Evolutionary conservation across 768 basidiomycete genomes (phyloP), one percentile per base, ranked within the genome.

Genomic region (Sporobolomyces roseus): DNA sequence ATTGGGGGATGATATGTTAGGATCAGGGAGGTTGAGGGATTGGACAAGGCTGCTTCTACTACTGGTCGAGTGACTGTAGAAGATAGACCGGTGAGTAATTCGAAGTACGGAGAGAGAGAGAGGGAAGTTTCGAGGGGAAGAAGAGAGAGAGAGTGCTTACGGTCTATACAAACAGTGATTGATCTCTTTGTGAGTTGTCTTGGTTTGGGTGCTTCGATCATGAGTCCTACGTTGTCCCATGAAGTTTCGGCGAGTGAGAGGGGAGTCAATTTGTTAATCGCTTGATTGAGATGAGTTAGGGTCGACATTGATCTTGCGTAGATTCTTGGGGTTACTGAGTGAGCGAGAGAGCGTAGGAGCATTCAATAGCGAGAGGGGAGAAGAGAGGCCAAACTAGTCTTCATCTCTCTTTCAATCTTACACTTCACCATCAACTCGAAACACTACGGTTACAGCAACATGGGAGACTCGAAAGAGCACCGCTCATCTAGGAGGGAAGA

Each of bases 1-100:
- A 93, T 88, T 3, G 89, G 84, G 7, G 91, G 88, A 78, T 93
- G 92, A 80, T 93, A 93, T 29, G 88, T 81, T 19, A 94, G 81
- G 68, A 93, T 87, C 61, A 55, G 50, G 16, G 53, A 23, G 7
- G 68, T 70, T 23, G 46, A 45, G 5, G 65, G 72, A 38, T 55
- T 2, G 8, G 65, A 21, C 25, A 73, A 63, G 5, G 68, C 72
- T n/a, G 51, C 51, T 4, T 38, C n/a, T 25, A 30, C 35, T 25
- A 70, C 72, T 17, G 36, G 23, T 19, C 67, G 58, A 6, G 71
- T 66, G 21, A 73, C 71, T 73, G n/a, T 2, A 36, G 21, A 2
- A 14, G 30, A 32, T 27, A 29, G 49, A 27, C 25, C 25, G 10
- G 25, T 9, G 8, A 12, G 27, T 25, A 21, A 48, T 12, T 9